phyloP scores from a whole-genome alignment of 371 early-diverging fungal genomes.

The Circinella minor region DNA sequence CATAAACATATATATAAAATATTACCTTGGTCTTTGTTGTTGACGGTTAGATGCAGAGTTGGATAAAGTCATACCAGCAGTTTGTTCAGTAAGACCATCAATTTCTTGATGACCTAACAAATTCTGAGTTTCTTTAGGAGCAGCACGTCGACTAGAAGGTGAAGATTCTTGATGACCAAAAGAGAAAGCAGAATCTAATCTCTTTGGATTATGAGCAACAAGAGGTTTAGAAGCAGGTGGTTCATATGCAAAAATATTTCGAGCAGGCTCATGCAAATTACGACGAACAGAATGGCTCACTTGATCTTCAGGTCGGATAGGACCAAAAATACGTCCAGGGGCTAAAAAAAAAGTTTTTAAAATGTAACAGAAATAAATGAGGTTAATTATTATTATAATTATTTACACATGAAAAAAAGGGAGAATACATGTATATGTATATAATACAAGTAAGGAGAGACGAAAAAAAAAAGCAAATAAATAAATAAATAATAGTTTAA shows the following conservation, averaged over 20 bases:
- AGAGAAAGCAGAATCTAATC: slow-evolving; percentile 32
- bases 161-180: slow-evolving; percentile 33
- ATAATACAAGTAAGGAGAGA: background rate
- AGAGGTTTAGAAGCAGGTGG: slow-evolving; percentile 38
- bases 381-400: too few relatives aligned
- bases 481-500: background rate
- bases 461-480: background rate
- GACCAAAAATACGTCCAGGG: slow-evolving; percentile 44
- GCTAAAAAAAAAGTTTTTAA: slow-evolving; percentile 14
- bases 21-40: slow-evolving; percentile 10
- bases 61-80: slow-evolving; percentile 14
- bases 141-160: slow-evolving; percentile 4
- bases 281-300: slow-evolving; percentile 28
- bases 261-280: slow-evolving; percentile 30
- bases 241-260: slow-evolving; percentile 51
- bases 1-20: background rate
- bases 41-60: slow-evolving; percentile 10
- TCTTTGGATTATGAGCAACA: slow-evolving; percentile 37
- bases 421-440: too few relatives aligned
- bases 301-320: slow-evolving; percentile 46
- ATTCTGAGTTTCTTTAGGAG: slow-evolving; percentile 11
- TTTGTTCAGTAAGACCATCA: slow-evolving; percentile 14
- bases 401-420: too few relatives aligned
- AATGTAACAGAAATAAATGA: too few relatives aligned
- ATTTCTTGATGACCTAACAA: slow-evolving; percentile 8